phyloP scores from a whole-genome alignment of 768 basidiomycete genomes.

The Trametes coccinea region DNA sequence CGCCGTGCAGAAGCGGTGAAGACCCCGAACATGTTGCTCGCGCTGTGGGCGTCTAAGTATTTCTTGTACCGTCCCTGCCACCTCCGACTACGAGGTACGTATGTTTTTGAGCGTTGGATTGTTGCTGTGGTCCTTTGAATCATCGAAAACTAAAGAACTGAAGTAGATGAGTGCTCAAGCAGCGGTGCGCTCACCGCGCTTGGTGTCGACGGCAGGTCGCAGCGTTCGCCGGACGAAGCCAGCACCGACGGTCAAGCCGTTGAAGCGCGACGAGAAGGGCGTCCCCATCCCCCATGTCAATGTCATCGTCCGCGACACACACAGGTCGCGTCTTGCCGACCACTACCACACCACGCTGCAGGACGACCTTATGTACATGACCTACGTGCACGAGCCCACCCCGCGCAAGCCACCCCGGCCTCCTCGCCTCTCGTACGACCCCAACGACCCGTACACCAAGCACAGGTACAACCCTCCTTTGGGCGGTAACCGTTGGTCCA shows the following conservation, averaged over 20 bases:
- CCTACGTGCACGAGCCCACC: conserved; percentile 75
- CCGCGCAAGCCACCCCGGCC: conserved; percentile 53
- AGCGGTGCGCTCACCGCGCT: conserved; percentile 13
- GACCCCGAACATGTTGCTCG: neutral
- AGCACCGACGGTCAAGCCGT: conserved; percentile 29
- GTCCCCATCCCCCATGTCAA: conserved; percentile 75
- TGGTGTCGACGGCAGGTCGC: conserved; percentile 20
- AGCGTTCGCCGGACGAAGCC: conserved; percentile 24
- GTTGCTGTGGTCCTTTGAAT: neutral
- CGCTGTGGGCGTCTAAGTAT: neutral
- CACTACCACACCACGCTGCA: conserved; percentile 84
- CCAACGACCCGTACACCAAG: conserved; percentile 78
- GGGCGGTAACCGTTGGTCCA: conserved; percentile 67
- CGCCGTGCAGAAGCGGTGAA: neutral
- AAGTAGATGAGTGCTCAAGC: conserved; percentile 24
- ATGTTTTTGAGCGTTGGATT: neutral
- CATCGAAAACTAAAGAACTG: too few species aligned
- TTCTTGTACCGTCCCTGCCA: conserved; percentile 6
- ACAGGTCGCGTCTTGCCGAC: conserved; percentile 70
- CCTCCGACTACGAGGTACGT: conserved; percentile 3
- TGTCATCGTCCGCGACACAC: conserved; percentile 66
- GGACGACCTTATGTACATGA: conserved; percentile 93
- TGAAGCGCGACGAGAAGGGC: conserved; percentile 52
- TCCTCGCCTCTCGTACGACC: conserved; percentile 72
- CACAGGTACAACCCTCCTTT: conserved; percentile 75